These are phyloP conservation scores for Yarrowia sp. DNA, from an alignment of 805 yeast species.

Conservation along the genomic window DNA sequence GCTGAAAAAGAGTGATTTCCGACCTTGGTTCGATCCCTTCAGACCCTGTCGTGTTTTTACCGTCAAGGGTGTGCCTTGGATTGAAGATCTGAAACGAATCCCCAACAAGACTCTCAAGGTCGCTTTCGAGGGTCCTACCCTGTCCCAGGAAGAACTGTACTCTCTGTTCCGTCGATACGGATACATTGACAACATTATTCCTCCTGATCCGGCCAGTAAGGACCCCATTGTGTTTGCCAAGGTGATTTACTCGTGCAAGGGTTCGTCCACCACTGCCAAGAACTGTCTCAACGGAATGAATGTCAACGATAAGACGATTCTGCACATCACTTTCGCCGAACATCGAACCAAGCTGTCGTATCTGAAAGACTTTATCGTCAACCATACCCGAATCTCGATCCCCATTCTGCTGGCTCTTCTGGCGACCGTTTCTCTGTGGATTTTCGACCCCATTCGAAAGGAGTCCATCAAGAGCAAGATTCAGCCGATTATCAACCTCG, in stretches of 20 bases:
- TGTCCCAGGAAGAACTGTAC: slow-evolving; percentile 83
- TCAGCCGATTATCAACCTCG: slow-evolving; percentile 39
- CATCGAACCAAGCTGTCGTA: slow-evolving; percentile 43
- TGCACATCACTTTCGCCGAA: slow-evolving; percentile 74
- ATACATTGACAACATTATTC: slow-evolving; percentile 72
- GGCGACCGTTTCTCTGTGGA: slow-evolving; percentile 80
- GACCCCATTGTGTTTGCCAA: slow-evolving; percentile 59
- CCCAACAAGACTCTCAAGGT: slow-evolving; percentile 72
- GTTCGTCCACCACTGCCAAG: slow-evolving; percentile 84
- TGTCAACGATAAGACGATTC: slow-evolving; percentile 56
- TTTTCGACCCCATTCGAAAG: slow-evolving; percentile 93
- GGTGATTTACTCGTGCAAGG: slow-evolving; percentile 61
- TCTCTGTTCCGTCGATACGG: slow-evolving; percentile 88
- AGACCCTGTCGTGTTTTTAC: slow-evolving; percentile 64
- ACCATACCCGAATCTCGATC: slow-evolving; percentile 82
- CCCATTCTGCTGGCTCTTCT: slow-evolving; percentile 80
- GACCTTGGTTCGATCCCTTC: slow-evolving; percentile 53
- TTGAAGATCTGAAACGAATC: slow-evolving; percentile 84
- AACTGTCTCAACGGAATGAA: slow-evolving; percentile 86
- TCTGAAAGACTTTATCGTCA: slow-evolving; percentile 64
- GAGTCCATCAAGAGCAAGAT: slow-evolving; percentile 78
- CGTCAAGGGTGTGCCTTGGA: slow-evolving; percentile 95
- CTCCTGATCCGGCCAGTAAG: slow-evolving; percentile 57
- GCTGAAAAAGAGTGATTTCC: slow-evolving; percentile 47
- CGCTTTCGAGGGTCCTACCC: slow-evolving; percentile 74